Evolutionary conservation across 768 basidiomycete genomes (phyloP).

Genomic region (Leccinum subgranulosum): DNA sequence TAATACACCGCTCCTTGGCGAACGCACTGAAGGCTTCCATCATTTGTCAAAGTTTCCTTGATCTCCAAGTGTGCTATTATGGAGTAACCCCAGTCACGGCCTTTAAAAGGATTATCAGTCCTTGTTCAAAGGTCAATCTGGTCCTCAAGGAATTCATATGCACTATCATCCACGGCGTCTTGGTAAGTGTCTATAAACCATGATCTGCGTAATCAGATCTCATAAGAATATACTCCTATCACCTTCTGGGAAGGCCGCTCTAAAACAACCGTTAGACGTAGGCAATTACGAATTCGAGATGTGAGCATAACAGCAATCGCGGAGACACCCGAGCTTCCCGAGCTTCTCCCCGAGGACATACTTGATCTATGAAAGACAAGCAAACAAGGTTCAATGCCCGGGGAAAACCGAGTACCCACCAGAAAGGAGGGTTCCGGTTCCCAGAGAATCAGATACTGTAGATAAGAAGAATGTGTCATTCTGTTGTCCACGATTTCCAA

Average conservation of each 20-base stretch:
- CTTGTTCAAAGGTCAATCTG: background rate
- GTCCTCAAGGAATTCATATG: background rate
- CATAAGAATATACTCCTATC: background rate
- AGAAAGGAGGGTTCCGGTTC: background rate
- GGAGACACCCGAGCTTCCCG: background rate
- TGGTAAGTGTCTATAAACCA: background rate
- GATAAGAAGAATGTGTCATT: background rate
- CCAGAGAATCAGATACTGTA: background rate
- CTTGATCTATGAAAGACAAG: background rate
- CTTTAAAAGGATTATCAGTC: background rate
- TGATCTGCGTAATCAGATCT: background rate
- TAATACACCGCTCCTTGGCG: constrained; percentile 5
- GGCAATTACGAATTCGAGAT: background rate
- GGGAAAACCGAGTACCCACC: background rate
- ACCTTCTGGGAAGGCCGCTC: background rate
- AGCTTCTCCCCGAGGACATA: background rate
- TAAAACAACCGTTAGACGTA: background rate
- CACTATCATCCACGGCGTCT: background rate
- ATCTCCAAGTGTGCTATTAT: constrained; percentile 40
- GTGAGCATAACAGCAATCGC: background rate
- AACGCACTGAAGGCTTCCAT: background rate
- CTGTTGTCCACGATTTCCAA: background rate
- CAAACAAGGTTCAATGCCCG: background rate
- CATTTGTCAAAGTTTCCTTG: constrained; percentile 29
- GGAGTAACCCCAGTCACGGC: background rate